Percentiles rank a stretch among this genome's conserved stretches.
Evolutionary conservation across 768 basidiomycete genomes (phyloP).

Genomic region (Rhodotorula sphaerocarpa): DNA sequence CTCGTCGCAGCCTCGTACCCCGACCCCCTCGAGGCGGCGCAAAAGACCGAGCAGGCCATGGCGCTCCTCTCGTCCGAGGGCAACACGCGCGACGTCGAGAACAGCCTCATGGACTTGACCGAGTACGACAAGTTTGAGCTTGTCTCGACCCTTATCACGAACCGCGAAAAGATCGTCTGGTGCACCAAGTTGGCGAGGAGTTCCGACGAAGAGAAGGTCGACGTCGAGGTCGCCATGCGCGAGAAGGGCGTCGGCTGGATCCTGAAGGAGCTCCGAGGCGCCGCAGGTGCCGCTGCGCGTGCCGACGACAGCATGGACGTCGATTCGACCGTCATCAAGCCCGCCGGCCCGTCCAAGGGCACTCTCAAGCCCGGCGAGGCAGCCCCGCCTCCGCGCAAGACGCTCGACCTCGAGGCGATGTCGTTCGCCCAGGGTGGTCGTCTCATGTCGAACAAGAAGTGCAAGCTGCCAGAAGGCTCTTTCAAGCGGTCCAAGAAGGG

Average conservation of each 20-base stretch:
- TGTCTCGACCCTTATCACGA: constrained; percentile 82
- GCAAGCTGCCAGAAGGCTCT: constrained; percentile 91
- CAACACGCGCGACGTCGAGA: constrained; percentile 83
- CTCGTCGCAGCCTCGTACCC: constrained; percentile 83
- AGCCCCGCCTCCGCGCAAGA: constrained; percentile 67
- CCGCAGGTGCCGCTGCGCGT: constrained; percentile 37
- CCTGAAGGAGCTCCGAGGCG: constrained; percentile 71
- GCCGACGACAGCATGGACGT: constrained; percentile 67
- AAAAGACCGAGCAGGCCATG: constrained; percentile 78
- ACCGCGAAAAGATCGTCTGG: constrained; percentile 94
- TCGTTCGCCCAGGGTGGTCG: constrained; percentile 95
- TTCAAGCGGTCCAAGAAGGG: constrained; percentile 95
- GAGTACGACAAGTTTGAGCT: constrained; percentile 82
- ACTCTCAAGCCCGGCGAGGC: constrained; percentile 80
- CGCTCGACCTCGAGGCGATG: constrained; percentile 84
- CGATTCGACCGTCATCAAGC: constrained; percentile 47
- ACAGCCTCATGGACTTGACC: constrained; percentile 91
- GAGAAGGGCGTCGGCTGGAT: constrained; percentile 98
- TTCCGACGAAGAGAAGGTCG: constrained; percentile 76
- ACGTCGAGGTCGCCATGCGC: constrained; percentile 95
- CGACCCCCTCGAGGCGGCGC: constrained; percentile 86
- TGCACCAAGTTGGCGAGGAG: constrained; percentile 90
- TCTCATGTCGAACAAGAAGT: constrained; percentile 97
- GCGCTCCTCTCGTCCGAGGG: constrained; percentile 78
- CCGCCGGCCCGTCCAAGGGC: constrained; percentile 65